Base-by-base conservation (phyloP, 768 basidiomycete species). In the Suillus weaverae region DNA sequence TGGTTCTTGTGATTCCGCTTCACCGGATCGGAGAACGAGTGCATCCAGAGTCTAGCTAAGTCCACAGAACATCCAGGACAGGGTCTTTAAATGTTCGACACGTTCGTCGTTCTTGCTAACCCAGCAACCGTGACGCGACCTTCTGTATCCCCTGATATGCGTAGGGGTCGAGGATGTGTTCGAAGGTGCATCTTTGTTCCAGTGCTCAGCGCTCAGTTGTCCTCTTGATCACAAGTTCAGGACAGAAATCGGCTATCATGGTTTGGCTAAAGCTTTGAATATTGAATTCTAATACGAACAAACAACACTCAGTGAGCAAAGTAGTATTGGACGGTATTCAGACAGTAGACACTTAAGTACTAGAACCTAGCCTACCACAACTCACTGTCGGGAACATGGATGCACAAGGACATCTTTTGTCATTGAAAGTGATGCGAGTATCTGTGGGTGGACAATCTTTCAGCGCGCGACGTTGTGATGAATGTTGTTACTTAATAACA, bases 351-450 rank as follows among this genome's bases (percentile, higher is more conserved):
- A 22, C 43, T 55, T 51, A 9, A n/a, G 5, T 46, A 48, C 30
- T 33, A 33, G 20, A 6, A 51, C 38, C 38, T 35, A 14, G 36
- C 30, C 50, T 32, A 18, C 16, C 61, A 41, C 26, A 32, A 18
- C 13, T 38, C 35, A 30, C 26, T 26, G 26, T 26, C 26, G 26
- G 1, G 14, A 71, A 62, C 51, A 73, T 75, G 67, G 90, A 92
- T 66, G 83, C 83, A 44, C 83, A 85, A 62, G 80, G 82, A 1
- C 91, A 93, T 74, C 79, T 89, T 43, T 73, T 94, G 48, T 89
- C 92, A 4, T 80, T 94, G 69, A 94, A 94, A 76, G 92, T 94
- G 64, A 94, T 94, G 90, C 85, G 92, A 62, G 85, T 92, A 64
- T 94, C 92, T 74, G 92, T 94, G 78, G 77, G 91, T 87, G 46